Evolutionary conservation across 129 eudicot species (phyloP), one percentile per base, ranked within the genome.

Genomic region (Scalesia atractyloides): DNA sequence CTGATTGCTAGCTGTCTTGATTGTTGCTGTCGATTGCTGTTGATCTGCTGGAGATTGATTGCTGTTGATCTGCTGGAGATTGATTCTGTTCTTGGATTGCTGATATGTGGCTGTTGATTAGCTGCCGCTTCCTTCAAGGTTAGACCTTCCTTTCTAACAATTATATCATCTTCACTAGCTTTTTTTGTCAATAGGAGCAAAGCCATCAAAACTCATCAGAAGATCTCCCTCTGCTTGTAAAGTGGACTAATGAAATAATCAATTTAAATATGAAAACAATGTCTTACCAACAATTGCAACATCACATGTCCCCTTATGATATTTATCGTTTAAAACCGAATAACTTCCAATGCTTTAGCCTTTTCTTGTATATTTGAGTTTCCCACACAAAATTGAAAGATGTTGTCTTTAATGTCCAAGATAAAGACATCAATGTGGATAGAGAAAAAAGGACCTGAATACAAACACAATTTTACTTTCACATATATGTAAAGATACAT

Each of bases 141-240:
- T n/a, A n/a, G n/a, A n/a, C n/a, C n/a, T n/a, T n/a, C n/a, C n/a
- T n/a, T n/a, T n/a, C n/a, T n/a, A n/a, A n/a, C n/a, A n/a, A n/a
- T n/a, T n/a, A n/a, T n/a, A n/a, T n/a, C n/a, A n/a, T n/a, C n/a
- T n/a, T n/a, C n/a, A n/a, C n/a, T n/a, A n/a, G n/a, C n/a, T n/a
- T n/a, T n/a, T n/a, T n/a, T 91, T 94, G 51, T 89, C 89, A 75
- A 94, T 90, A 51, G 99, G 99, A 75, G 98, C 98, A 86, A 90
- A 94, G 14, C 98, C 98, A 50, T 97, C 98, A 92, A 67, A 92
- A 92, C 71, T 85, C 96, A 83, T 95, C 98, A 61, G 95, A 92
- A n/a, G n/a, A 77, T 89, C 98, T 0, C 88, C 78, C 77, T 92
- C 98, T 5, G 98, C 86, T 79, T 92, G 95, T 22, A 22, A 30